Evolutionary conservation across 2,329 filamentous ascomycete species (phyloP).

Genomic region (Penicillium sp.): DNA sequence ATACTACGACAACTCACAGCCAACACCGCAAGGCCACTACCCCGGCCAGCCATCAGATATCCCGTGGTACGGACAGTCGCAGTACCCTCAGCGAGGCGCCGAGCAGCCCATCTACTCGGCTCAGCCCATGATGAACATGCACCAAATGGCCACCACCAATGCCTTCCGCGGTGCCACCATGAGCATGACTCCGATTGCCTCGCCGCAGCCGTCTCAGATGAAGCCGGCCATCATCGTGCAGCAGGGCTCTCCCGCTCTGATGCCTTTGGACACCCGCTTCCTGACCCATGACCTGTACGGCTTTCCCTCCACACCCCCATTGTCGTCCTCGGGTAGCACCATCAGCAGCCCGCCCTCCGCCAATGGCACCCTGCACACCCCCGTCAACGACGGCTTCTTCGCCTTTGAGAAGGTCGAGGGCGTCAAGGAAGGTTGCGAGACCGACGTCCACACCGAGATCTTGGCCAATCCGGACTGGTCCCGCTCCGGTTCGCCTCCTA

Average conservation of each 20-base stretch:
- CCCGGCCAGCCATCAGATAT: constrained; percentile 59
- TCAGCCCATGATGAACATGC: constrained; percentile 47
- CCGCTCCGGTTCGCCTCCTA: constrained; percentile 72
- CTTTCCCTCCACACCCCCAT: constrained; percentile 80
- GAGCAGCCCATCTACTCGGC: constrained; percentile 39
- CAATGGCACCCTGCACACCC: constrained; percentile 75
- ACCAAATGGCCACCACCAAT: constrained; percentile 43
- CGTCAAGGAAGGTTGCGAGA: constrained; percentile 68
- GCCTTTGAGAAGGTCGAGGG: constrained; percentile 64
- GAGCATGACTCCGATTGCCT: constrained; percentile 66
- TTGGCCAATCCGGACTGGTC: constrained; percentile 73
- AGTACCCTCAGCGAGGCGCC: constrained; percentile 23
- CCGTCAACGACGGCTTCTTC: constrained; percentile 75
- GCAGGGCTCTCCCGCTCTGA: constrained; percentile 53
- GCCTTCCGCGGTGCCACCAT: constrained; percentile 40
- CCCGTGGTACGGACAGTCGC: constrained; percentile 45
- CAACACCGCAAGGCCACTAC: constrained; percentile 67
- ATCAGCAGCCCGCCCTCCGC: constrained; percentile 79
- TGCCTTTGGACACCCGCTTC: constrained; percentile 73
- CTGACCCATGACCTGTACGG: constrained; percentile 61
- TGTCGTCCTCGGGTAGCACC: constrained; percentile 79
- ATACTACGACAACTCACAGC: constrained; percentile 78
- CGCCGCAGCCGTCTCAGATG: constrained; percentile 68
- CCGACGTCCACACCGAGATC: constrained; percentile 67
- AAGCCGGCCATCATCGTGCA: constrained; percentile 70